Percentiles rank a stretch among this genome's conserved stretches.
Evolutionary conservation across 441 rosid species (phyloP).

Genomic region (Gossypium schwendimanii): DNA sequence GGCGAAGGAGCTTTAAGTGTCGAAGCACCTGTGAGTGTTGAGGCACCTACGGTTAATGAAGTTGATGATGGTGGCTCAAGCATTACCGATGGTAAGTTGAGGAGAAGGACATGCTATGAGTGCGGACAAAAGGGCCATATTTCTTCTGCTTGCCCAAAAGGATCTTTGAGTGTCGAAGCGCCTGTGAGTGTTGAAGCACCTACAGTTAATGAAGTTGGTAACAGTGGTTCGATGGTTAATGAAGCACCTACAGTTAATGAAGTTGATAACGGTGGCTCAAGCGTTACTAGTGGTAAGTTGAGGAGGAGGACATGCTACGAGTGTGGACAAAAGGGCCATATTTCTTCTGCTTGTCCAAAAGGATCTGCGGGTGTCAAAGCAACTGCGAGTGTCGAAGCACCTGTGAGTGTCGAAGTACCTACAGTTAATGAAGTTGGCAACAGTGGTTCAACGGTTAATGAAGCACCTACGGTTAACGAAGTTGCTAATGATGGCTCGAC

Average conservation of each 20-base stretch:
- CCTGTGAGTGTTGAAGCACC: not conserved
- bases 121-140: conserved; percentile 77
- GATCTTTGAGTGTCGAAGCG: not conserved
- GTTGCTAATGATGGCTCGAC: conserved; percentile 17
- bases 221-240: not conserved
- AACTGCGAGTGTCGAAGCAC: not conserved
- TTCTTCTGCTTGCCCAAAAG: conserved; percentile 61
- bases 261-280: conserved; percentile 18
- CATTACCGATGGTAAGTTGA: conserved; percentile 47
- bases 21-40: not conserved
- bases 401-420: conserved; percentile 1
- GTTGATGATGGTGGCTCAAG: conserved; percentile 16
- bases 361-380: conserved; percentile 13
- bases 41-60: not conserved
- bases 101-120: conserved; percentile 68
- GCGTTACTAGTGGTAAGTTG: conserved; percentile 46
- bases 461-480: conserved; percentile 11
- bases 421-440: not conserved
- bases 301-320: conserved; percentile 71
- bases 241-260: conserved; percentile 15
- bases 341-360: conserved; percentile 69
- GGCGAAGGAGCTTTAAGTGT: not conserved
- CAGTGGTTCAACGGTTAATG: not conserved
- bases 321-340: conserved; percentile 74
- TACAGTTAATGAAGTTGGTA: not conserved